Evolutionary conservation across 2,329 filamentous ascomycete species (phyloP).

Genomic region (Stagonosporopsis rhizophila): DNA sequence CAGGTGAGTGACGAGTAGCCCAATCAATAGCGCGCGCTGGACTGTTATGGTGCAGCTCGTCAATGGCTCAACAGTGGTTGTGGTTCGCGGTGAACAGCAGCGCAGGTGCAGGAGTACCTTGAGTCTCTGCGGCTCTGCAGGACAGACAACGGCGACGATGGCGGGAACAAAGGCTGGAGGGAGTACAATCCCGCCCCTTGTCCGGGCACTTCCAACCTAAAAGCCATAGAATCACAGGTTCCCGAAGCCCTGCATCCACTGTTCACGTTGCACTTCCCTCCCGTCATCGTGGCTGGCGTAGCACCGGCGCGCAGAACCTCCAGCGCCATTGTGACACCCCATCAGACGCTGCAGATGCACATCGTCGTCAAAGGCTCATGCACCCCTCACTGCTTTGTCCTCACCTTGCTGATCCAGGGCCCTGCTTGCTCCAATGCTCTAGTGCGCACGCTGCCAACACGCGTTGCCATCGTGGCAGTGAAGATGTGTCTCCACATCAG

Average conservation of each 20-base stretch:
- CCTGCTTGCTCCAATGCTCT: conserved; percentile 6
- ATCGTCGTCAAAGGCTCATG: conserved; percentile 14
- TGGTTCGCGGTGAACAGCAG: conserved; percentile 13
- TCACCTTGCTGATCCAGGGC: conserved; percentile 9
- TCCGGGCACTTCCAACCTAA: not conserved
- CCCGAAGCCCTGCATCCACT: conserved; percentile 27
- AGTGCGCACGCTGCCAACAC: conserved; percentile 13
- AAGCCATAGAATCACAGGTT: conserved; percentile 21
- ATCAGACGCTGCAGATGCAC: conserved; percentile 7
- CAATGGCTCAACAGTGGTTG: conserved; percentile 10
- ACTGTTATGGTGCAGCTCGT: conserved; percentile 7
- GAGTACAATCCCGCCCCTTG: conserved; percentile 16
- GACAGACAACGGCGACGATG: conserved; percentile 2
- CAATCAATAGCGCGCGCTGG: conserved; percentile 6
- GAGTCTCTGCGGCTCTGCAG: conserved; percentile 1
- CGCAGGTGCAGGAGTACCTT: not conserved
- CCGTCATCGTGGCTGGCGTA: conserved; percentile 41
- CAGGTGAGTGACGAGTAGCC: conserved; percentile 10
- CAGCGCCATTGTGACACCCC: conserved; percentile 1
- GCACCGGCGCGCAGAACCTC: conserved; percentile 27
- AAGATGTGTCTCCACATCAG: conserved; percentile 12
- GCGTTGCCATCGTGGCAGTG: conserved; percentile 20
- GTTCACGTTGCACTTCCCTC: conserved; percentile 23
- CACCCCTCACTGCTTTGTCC: conserved; percentile 9
- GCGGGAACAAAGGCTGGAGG: conserved; percentile 13